Conservation (phyloP, 768 basidiomycete species). For the Rhodotorula sphaerocarpa region DNA sequence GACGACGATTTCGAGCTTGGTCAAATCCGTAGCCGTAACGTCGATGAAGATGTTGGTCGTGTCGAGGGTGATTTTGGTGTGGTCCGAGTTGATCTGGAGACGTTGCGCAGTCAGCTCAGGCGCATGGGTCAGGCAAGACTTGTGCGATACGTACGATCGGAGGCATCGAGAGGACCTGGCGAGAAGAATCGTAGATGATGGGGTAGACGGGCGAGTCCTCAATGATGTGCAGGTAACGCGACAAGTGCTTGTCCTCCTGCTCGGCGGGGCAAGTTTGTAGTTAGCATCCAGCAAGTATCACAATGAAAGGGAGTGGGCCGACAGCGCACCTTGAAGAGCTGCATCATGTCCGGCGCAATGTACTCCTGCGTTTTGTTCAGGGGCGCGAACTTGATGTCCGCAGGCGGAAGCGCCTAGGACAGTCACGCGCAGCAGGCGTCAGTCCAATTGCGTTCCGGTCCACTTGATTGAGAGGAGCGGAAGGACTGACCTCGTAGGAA, state of each 20-base stretch:
- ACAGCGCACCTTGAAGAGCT: slow-evolving; percentile 69
- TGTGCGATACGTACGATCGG: slow-evolving; percentile 54
- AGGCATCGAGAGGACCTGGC: slow-evolving; percentile 87
- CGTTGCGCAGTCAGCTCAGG: not conserved
- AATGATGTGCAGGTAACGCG: slow-evolving; percentile 82
- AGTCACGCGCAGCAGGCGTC: no score
- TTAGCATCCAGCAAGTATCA: not conserved
- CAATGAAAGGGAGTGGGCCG: slow-evolving; percentile 33
- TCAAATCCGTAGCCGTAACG: slow-evolving; percentile 90
- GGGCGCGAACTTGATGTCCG: slow-evolving; percentile 83
- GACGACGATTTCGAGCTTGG: slow-evolving; percentile 89
- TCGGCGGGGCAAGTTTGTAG: not conserved
- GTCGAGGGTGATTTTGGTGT: slow-evolving; percentile 90
- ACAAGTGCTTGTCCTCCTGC: slow-evolving; percentile 84
- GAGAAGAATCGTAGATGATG: slow-evolving; percentile 85
- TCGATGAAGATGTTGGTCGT: slow-evolving; percentile 94
- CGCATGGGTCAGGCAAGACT: not conserved
- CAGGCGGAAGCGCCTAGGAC: slow-evolving; percentile 52
- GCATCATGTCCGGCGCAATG: slow-evolving; percentile 86
- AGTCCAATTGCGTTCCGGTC: not conserved
- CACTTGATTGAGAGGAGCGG: not conserved
- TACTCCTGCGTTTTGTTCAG: slow-evolving; percentile 69
- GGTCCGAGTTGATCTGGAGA: slow-evolving; percentile 72
- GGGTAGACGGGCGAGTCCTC: slow-evolving; percentile 93
- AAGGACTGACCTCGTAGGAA: slow-evolving; percentile 26